Evolutionary conservation across 768 basidiomycete species (phyloP).

Genomic region (Naganishia vishniacii): DNA sequence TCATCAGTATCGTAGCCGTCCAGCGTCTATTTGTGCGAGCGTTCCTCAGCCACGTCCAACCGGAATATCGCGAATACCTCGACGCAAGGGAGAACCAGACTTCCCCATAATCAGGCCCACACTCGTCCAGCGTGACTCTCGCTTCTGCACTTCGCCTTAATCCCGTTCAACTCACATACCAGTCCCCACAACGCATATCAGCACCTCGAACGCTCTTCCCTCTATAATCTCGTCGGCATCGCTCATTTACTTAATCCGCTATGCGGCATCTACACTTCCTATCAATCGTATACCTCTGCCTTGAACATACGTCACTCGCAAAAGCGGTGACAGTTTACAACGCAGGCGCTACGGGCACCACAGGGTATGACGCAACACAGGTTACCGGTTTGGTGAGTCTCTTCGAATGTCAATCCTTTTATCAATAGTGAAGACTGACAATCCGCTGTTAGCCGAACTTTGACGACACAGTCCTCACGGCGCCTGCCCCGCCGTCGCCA

Average conservation of each 20-base stretch:
- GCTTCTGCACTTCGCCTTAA: too few species aligned
- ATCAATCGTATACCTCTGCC: neutral
- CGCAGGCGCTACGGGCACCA: neutral
- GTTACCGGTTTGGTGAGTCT: conserved; percentile 3
- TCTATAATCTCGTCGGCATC: too few species aligned
- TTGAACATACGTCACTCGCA: neutral
- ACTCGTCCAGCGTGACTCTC: too few species aligned
- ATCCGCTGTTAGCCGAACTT: neutral
- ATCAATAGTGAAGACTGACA: neutral
- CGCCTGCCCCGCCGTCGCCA: conserved; percentile 36
- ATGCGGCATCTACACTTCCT: neutral
- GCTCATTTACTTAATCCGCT: neutral
- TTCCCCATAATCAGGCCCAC: too few species aligned
- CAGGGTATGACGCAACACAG: conserved; percentile 13
- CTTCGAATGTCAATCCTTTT: neutral
- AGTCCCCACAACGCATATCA: too few species aligned
- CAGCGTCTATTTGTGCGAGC: too few species aligned
- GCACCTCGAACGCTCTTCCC: too few species aligned
- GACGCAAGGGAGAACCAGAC: too few species aligned
- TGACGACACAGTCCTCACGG: conserved; percentile 11
- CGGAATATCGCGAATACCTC: too few species aligned
- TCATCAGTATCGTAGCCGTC: too few species aligned
- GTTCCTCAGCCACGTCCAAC: too few species aligned
- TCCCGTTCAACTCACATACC: too few species aligned
- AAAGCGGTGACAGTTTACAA: conserved; percentile 10